A percentile compares a stretch with the other conserved stretches of the same genome.
Conservation (phyloP, 2,329 filamentous ascomycete genomes). For the Mariannaea elegans region DNA sequence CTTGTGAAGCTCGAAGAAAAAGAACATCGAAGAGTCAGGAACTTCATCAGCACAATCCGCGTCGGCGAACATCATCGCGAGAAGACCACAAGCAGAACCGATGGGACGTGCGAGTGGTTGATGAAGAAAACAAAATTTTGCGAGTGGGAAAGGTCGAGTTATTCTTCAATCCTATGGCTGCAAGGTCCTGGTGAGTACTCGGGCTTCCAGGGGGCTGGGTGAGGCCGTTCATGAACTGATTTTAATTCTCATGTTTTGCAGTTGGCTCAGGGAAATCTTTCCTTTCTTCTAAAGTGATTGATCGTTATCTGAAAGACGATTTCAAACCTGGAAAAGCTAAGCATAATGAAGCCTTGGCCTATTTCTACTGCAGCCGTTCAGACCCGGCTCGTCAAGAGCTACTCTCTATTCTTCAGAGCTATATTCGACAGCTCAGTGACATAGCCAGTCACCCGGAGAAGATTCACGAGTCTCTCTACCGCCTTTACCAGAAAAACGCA, state of each 20-base stretch:
- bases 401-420: neutral
- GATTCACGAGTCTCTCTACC: neutral
- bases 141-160: neutral
- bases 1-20: neutral
- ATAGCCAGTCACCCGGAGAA: neutral
- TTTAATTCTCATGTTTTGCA: neutral
- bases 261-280: slow-evolving; percentile 5
- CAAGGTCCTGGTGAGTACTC: slow-evolving; percentile 2
- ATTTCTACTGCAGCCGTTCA: slow-evolving; percentile 4
- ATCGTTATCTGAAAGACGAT: neutral
- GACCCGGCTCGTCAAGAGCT: neutral
- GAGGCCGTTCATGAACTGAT: neutral
- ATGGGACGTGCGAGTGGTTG: slow-evolving; percentile 8
- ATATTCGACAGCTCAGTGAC: slow-evolving; percentile 2
- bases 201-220: too few species aligned
- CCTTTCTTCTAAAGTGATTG: slow-evolving; percentile 11
- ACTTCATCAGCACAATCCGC: slow-evolving; percentile 2
- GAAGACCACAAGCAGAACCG: neutral
- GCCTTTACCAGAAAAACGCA: neutral
- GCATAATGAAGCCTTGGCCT: slow-evolving; percentile 11
- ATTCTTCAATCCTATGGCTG: slow-evolving; percentile 5
- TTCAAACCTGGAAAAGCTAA: too few species aligned
- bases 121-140: neutral
- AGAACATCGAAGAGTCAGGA: neutral
- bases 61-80: slow-evolving; percentile 3